A percentile compares a stretch with the other conserved stretches of the same genome.
Evolutionary conservation across 495 filamentous ascomycete genomes (phyloP).

Genomic region (Zalerion maritima): DNA sequence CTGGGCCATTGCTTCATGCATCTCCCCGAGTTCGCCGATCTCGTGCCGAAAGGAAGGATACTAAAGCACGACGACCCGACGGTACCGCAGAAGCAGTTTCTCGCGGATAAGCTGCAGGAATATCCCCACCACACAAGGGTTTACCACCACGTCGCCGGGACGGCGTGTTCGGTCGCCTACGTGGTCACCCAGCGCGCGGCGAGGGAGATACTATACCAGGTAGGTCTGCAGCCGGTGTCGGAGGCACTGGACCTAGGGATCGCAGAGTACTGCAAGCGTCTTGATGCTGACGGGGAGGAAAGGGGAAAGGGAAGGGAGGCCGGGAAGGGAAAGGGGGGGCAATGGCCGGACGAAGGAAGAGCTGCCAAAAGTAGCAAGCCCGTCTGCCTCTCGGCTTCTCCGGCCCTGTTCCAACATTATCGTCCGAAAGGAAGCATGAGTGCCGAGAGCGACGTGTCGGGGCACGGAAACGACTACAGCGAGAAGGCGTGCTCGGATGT

Average conservation of each 20-base stretch:
- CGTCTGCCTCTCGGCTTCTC: constrained; percentile 17
- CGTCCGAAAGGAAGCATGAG: constrained; percentile 11
- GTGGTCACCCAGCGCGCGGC: constrained; percentile 16
- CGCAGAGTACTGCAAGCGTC: constrained; percentile 15
- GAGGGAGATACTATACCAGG: constrained; percentile 14
- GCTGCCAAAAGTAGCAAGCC: too few relatives aligned
- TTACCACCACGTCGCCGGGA: constrained; percentile 20
- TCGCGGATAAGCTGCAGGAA: constrained; percentile 11
- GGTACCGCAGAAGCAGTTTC: constrained; percentile 15
- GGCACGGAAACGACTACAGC: constrained; percentile 13
- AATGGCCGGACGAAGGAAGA: too few relatives aligned
- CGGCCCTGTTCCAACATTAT: constrained; percentile 17
- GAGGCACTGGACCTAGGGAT: constrained; percentile 15
- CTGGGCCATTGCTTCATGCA: constrained; percentile 33
- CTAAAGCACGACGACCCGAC: constrained; percentile 12
- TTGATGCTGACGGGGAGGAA: too few relatives aligned
- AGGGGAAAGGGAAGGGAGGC: constrained; percentile 10
- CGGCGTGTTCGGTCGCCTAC: constrained; percentile 19
- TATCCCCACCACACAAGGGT: constrained; percentile 20
- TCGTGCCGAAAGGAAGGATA: constrained; percentile 13
- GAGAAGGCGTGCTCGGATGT: constrained; percentile 11
- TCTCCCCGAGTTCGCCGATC: constrained; percentile 12
- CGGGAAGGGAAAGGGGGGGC: too few relatives aligned
- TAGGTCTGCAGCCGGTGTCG: constrained; percentile 13
- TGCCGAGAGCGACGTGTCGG: constrained; percentile 16